Conservation (phyloP, 805 yeast genomes). For the Metschnikowia proteae region DNA sequence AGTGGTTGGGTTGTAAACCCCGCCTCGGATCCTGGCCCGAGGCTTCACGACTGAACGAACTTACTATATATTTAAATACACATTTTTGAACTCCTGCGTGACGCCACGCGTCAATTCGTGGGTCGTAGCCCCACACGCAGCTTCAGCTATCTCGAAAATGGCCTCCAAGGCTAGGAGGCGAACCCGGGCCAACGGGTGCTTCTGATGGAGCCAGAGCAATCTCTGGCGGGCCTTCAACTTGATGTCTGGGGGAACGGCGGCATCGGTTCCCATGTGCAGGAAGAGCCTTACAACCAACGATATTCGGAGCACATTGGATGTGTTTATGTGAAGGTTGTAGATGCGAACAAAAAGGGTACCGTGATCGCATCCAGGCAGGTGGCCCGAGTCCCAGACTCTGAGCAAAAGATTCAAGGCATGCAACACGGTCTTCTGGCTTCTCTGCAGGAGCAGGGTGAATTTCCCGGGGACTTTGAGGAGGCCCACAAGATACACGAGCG, state of each 20-base stretch:
- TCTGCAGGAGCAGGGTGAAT: constrained; percentile 9
- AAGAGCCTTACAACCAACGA: constrained; percentile 42
- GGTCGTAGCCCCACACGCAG: background rate
- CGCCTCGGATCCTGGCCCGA: background rate
- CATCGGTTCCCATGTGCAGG: constrained; percentile 29
- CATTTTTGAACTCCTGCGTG: constrained; percentile 2
- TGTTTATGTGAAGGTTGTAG: constrained; percentile 55
- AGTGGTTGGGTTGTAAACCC: constrained; percentile 17
- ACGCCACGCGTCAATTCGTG: background rate
- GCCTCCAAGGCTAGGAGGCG: constrained; percentile 41
- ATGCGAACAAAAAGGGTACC: constrained; percentile 43
- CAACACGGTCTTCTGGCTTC: constrained; percentile 23
- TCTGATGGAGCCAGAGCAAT: constrained; percentile 26
- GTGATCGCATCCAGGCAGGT: constrained; percentile 29
- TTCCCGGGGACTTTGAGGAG: constrained; percentile 19
- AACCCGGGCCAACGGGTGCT: constrained; percentile 30
- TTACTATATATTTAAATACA: constrained; percentile 1
- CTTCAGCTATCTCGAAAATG: constrained; percentile 35
- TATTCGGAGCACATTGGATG: constrained; percentile 37
- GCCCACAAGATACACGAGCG: constrained; percentile 11
- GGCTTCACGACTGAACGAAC: background rate
- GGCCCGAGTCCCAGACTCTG: constrained; percentile 38
- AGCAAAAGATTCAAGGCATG: constrained; percentile 30
- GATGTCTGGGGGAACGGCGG: constrained; percentile 3
- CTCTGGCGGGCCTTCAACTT: constrained; percentile 15